These are phyloP conservation scores for Debaryomyces sp. DNA, from an alignment of 1,139 yeast genomes.

Conservation along the genomic window DNA sequence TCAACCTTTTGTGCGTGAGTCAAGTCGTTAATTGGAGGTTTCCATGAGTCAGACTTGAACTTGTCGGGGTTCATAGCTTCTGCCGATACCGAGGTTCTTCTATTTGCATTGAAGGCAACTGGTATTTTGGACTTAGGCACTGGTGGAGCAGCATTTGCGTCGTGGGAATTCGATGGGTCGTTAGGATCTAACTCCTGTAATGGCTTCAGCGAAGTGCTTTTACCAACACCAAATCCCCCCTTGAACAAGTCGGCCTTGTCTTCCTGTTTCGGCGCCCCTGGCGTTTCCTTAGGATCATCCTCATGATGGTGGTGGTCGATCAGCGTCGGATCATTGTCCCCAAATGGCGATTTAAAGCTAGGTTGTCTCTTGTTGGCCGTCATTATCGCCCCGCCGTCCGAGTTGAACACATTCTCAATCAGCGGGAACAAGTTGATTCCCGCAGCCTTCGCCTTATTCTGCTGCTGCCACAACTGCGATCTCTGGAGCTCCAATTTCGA, in stretches of 20 bases:
- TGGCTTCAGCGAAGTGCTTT: constrained; percentile 22
- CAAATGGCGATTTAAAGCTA: constrained; percentile 66
- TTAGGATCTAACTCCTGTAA: constrained; percentile 33
- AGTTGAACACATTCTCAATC: constrained; percentile 30
- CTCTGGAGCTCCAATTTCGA: constrained; percentile 64
- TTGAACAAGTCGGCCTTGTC: constrained; percentile 41
- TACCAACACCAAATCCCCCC: constrained; percentile 46
- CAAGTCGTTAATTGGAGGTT: constrained; percentile 70
- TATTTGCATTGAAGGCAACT: constrained; percentile 68
- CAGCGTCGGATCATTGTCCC: constrained; percentile 64
- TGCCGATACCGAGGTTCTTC: constrained; percentile 88
- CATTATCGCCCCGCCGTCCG: constrained; percentile 21
- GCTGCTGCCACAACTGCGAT: constrained; percentile 54
- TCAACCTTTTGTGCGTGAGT: constrained; percentile 66
- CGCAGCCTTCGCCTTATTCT: constrained; percentile 51
- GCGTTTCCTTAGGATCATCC: constrained; percentile 7
- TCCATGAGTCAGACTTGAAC: constrained; percentile 65
- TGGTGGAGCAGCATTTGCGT: constrained; percentile 14
- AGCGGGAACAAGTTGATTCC: constrained; percentile 57
- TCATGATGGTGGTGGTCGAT: constrained; percentile 28
- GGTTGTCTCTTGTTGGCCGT: constrained; percentile 42
- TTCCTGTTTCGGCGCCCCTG: constrained; percentile 9
- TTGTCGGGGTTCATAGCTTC: constrained; percentile 68
- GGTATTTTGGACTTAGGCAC: constrained; percentile 38
- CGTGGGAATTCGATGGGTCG: constrained; percentile 20